Base-by-base conservation (phyloP, 768 basidiomycete species). In the Tricholoma terreum region DNA sequence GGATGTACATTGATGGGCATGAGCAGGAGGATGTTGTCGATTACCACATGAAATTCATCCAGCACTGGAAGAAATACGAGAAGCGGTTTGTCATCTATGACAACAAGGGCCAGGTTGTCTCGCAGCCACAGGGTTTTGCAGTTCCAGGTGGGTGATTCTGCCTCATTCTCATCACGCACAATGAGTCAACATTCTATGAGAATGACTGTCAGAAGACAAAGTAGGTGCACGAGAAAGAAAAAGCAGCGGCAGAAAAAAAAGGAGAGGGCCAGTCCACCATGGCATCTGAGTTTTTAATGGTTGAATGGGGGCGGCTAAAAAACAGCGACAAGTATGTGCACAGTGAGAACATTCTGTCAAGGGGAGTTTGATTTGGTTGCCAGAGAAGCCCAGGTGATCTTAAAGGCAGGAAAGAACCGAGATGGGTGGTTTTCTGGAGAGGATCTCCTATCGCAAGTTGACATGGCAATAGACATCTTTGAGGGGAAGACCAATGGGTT, bases 11-110 rank as follows among this genome's bases (percentile, higher is more conserved):
- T n/a, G n/a, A n/a, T n/a, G n/a, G n/a, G n/a, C 22, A 45, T 45
- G 42, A 75, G 49, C 40, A 65, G 0, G 63, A 66, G 30, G 75
- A 78, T 68, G 72, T 77, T 17, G 69, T 73, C 0, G 53, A 59
- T 14, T 77, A 77, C 53, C 61, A 63, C 1, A 58, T 70, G 7
- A 54, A 58, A 17, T 70, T 70, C 49, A 33, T 70, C 5, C n/a
- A 62, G 42, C 55, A 61, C 2, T 69, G 63, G 63, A 64, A 62
- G 21, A 57, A 67, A 8, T 69, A 70, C 52, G 61, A 67, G 17
- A 58, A 56, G n/a, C n/a, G n/a, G n/a, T n/a, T n/a, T n/a, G n/a
- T n/a, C n/a, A n/a, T n/a, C n/a, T n/a, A n/a, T n/a, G 60, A 67
- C 55, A 70, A 70, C 48, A 58, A 72, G 35, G 69, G 65, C 24